Evolutionary conservation across 139 green algal species (phyloP).

Genomic region (Marvania coccoides): DNA sequence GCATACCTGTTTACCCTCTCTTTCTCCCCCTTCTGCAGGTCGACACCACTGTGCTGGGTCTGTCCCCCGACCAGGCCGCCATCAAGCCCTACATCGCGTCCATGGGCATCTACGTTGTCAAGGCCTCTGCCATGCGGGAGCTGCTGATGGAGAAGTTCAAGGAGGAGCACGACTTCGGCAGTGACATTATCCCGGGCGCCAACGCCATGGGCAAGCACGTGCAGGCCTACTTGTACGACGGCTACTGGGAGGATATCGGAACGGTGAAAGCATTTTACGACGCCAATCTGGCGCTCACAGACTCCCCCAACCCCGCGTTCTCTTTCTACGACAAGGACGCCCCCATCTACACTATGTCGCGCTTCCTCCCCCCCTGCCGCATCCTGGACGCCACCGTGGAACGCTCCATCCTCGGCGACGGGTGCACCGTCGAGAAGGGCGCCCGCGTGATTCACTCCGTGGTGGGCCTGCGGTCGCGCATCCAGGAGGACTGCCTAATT

Average conservation of each 20-base stretch:
- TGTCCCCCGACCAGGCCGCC: constrained; percentile 73
- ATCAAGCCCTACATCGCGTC: constrained; percentile 96
- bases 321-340: constrained; percentile 70
- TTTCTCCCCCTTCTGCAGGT: no score
- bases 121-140: constrained; percentile 39
- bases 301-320: constrained; percentile 76
- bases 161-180: constrained; percentile 75
- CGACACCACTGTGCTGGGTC: constrained; percentile 92
- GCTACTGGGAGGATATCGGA: constrained; percentile 91
- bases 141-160: constrained; percentile 53
- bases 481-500: constrained; percentile 58
- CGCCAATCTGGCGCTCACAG: constrained; percentile 86
- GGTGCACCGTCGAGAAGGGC: constrained; percentile 64
- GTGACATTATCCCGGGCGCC: constrained; percentile 79
- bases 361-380: constrained; percentile 77
- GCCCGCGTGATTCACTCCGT: constrained; percentile 79
- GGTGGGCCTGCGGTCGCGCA: constrained; percentile 83
- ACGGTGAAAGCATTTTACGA: constrained; percentile 97
- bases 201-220: constrained; percentile 67
- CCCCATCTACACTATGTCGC: constrained; percentile 82
- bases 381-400: constrained; percentile 39
- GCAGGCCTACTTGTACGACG: constrained; percentile 71
- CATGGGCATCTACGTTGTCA: constrained; percentile 99
- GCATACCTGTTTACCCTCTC: no score
- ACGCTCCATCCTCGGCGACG: constrained; percentile 67